These are phyloP conservation scores for Boletus rufocinnamomeus DNA, from an alignment of 768 basidiomycete species.

Conservation along the genomic window DNA sequence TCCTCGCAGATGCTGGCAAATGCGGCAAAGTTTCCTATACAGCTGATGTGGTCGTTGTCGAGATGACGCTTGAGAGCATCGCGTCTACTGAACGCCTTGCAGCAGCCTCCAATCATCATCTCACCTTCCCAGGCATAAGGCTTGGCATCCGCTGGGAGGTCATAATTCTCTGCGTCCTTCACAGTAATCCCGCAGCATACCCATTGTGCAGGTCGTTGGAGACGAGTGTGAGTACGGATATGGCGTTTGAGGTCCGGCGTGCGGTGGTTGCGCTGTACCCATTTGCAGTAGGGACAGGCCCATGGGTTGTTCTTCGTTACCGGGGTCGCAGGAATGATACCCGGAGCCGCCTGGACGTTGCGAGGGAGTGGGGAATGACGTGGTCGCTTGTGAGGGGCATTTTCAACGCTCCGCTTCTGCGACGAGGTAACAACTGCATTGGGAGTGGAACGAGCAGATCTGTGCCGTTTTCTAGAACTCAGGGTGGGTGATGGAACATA, in stretches of 20 bases:
- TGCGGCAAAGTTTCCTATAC: conserved; percentile 34
- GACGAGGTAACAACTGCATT: conserved; percentile 1
- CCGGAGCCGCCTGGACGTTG: conserved; percentile 43
- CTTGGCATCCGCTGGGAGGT: conserved; percentile 23
- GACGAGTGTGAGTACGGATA: conserved; percentile 50
- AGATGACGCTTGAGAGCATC: conserved; percentile 45
- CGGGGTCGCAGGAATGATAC: conserved; percentile 19
- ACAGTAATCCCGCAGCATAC: conserved; percentile 40
- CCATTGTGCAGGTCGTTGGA: conserved; percentile 38
- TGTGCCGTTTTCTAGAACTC: conserved; percentile 37
- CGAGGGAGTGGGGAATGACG: conserved; percentile 44
- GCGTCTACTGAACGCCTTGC: conserved; percentile 39
- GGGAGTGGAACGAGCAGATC: conserved; percentile 13
- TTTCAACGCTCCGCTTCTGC: conserved; percentile 9
- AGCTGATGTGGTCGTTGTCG: conserved; percentile 37
- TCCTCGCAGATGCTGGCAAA: conserved; percentile 33
- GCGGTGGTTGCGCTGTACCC: conserved; percentile 51
- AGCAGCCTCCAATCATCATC: conserved; percentile 41
- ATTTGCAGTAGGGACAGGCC: conserved; percentile 50
- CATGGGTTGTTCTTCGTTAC: conserved; percentile 36
- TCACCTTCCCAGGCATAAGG: conserved; percentile 32
- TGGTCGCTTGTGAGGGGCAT: conserved; percentile 22
- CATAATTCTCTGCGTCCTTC: conserved; percentile 26
- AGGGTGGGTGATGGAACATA: conserved; percentile 43
- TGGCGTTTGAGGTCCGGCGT: conserved; percentile 63